Evolutionary conservation across 2,329 filamentous ascomycete species (phyloP), one percentile per base, ranked within the genome.

Genomic region (Xylaria sp.): DNA sequence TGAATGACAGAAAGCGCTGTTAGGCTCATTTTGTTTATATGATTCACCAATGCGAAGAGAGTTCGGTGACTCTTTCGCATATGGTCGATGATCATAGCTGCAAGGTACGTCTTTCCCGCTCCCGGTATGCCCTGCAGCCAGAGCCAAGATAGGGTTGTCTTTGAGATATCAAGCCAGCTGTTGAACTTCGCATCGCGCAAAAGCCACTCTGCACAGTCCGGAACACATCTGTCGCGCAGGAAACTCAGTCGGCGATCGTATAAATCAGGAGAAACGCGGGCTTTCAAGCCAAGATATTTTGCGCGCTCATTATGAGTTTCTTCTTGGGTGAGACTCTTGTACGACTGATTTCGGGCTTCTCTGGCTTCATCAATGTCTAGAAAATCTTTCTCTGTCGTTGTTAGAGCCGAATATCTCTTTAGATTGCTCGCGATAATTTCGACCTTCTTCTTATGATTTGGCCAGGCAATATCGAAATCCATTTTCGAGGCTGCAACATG

Each of bases 91-190:
- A 40, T 61, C 8, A 46, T 21, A 7, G 37, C 56, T 31, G 63
- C 43, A 7, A 69, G 55, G 40, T 61, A 68, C 5, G 66, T 69
- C 42, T 70, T 70, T 35, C 69, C 68, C 66, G 67, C 47, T 31
- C 69, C 69, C 6, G 69, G 69, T 33, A 71, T 70, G 3, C 69
- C 69, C n/a, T 63, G 61, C 11, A 71, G 33, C 69, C 69, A 71
- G 17, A 71, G 25, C 23, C 67, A n/a, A n/a, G n/a, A 23, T 40
- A 33, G 15, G 1, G 58, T 35, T 17, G 43, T 42, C 17, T 57
- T 54, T 12, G 40, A 51, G 1, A 45, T 43, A 25, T 69, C 58
- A 6, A 67, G 52, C 69, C 67, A 71, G 1, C 55, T 40, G 4
- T 14, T 6, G 54, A 71, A 67, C 7, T 7, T 51, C 4, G 43